Percentiles rank a stretch among this genome's conserved stretches.
Evolutionary conservation across 768 basidiomycete species (phyloP).

Genomic region (Xanthoconium purpureum): DNA sequence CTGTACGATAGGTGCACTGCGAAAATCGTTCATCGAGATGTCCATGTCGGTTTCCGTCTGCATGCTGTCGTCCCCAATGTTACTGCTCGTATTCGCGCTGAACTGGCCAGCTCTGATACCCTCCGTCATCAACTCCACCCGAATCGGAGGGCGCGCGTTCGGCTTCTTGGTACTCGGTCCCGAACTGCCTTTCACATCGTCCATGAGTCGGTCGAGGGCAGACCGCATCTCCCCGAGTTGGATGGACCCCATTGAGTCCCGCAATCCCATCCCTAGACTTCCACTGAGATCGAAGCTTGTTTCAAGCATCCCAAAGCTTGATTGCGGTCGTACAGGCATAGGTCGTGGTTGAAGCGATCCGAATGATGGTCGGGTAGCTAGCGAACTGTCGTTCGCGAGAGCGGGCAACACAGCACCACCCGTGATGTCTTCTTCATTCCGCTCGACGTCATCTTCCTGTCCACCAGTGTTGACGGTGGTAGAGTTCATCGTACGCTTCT

Average conservation of each 20-base stretch:
- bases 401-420: background rate
- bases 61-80: slow-evolving; percentile 27
- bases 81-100: slow-evolving; percentile 36
- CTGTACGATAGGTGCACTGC: slow-evolving; percentile 15
- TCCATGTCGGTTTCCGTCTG: slow-evolving; percentile 35
- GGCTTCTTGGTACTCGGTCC: slow-evolving; percentile 24
- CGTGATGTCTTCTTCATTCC: background rate
- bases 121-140: slow-evolving; percentile 31
- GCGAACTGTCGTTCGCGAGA: background rate
- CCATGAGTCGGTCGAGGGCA: slow-evolving; percentile 70
- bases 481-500: slow-evolving; percentile 37
- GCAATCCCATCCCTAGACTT: slow-evolving; percentile 21
- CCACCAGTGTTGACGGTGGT: background rate
- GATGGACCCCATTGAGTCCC: slow-evolving; percentile 47
- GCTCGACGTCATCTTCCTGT: background rate
- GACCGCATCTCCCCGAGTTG: slow-evolving; percentile 70
- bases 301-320: slow-evolving; percentile 20
- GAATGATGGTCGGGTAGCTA: background rate
- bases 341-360: slow-evolving; percentile 10
- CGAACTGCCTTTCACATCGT: slow-evolving; percentile 47
- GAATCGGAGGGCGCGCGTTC: slow-evolving; percentile 14
- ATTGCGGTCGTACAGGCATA: slow-evolving; percentile 6
- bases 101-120: slow-evolving; percentile 33
- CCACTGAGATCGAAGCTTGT: slow-evolving; percentile 25
- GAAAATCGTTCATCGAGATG: slow-evolving; percentile 24